Base-by-base conservation (phyloP, 1,139 yeast species). In the Arxiozyma telluris region DNA sequence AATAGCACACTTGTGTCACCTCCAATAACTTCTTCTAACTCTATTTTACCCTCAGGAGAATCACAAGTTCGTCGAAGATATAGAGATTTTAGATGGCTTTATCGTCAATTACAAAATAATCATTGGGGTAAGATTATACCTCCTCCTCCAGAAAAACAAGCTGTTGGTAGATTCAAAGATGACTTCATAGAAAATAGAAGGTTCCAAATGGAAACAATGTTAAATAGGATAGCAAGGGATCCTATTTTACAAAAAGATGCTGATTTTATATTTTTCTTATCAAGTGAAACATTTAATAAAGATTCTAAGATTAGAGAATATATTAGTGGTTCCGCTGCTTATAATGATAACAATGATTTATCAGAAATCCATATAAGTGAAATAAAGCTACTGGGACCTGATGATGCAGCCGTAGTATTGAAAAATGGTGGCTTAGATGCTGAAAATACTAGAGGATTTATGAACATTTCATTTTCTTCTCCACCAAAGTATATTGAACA, bases 71-170 rank as follows among this genome's bases (percentile, higher is more conserved):
- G 87, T 5, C 76, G 96, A 64, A 77, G 96, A 59, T 89, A 89
- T 68, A 80, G 83, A 57, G 96, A 89, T 67, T 89, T 89, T 70
- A 74, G 85, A 59, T 75, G 98, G 98, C 76, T 93, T 30, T 91
- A 89, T 69, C 89, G 89, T 61, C 96, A 93, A 62, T 74, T 93
- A 41, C 89, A 87, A 64, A 80, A 81, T 59, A 88, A 85, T 62
- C 90, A 93, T 65, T 96, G 96, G 38, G 98, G 98, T 0, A 76
- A 80, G 55, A 85, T 94, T 45, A 84, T 94, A 30, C 98, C 98
- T 0, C 96, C 98, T 0, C 98, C 98, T 12, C 98, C 99, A 1
- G 88, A 89, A 43, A 94, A 94, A 66, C 98, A 93, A 69, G 87
- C 89, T 0, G 85, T 91, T 55, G 97, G 96, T 3, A 76, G 96